Conservation (phyloP, 2,329 filamentous ascomycete genomes). For the Fusarium sp. region DNA sequence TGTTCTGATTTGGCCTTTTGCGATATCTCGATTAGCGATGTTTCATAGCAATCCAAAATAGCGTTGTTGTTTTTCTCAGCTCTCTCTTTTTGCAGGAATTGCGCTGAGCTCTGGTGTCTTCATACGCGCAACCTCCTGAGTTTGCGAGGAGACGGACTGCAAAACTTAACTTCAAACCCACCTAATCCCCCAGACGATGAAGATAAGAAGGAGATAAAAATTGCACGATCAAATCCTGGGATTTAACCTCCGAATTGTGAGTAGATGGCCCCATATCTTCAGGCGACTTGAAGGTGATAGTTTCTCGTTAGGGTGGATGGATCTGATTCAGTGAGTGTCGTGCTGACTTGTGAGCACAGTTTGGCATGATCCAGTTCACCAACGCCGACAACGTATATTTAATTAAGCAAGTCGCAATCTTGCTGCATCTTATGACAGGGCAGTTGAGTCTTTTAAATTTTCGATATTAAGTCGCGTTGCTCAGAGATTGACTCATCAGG, state of each 20-base stretch:
- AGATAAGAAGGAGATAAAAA: too few relatives aligned
- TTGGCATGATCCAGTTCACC: neutral
- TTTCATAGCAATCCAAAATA: conserved; percentile 1
- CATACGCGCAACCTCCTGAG: neutral
- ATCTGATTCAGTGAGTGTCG: neutral
- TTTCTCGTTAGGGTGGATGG: too few relatives aligned
- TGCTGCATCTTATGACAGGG: neutral
- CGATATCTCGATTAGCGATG: conserved; percentile 19
- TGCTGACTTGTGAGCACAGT: neutral
- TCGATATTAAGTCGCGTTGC: neutral
- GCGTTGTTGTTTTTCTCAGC: neutral
- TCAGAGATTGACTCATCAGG: neutral
- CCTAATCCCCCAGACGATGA: too few relatives aligned
- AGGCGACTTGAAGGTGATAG: too few relatives aligned
- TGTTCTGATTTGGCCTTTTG: conserved; percentile 11
- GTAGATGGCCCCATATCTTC: too few relatives aligned
- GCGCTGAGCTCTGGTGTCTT: neutral
- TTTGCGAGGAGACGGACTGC: neutral
- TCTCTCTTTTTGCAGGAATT: neutral
- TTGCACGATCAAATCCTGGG: too few relatives aligned
- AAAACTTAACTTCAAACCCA: neutral
- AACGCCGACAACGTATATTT: neutral
- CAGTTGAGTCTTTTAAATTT: neutral
- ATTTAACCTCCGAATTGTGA: too few relatives aligned
- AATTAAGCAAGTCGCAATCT: neutral